Percentiles rank a stretch among this genome's conserved stretches.
Evolutionary conservation across 1,284 basidiomycete species (phyloP).

Genomic region (Anthracocystis setariae): DNA sequence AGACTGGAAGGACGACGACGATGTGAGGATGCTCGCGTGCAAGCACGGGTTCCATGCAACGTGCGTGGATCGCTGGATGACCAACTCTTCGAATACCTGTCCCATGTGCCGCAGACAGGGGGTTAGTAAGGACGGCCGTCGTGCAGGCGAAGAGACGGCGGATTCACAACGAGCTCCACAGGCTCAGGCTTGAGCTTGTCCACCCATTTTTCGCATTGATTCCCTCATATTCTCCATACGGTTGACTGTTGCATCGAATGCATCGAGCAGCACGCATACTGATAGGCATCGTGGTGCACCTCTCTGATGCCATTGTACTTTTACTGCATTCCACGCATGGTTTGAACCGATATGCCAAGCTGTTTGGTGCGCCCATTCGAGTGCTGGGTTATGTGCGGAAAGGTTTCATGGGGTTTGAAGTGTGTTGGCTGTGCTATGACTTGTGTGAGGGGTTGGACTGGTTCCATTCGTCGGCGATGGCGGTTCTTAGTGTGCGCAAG

Average conservation of each 20-base stretch:
- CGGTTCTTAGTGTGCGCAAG: constrained; percentile 25
- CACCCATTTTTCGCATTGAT: not conserved
- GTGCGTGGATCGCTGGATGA: constrained; percentile 61
- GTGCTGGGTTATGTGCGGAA: too few relatives aligned
- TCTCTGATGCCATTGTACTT: constrained; percentile 25
- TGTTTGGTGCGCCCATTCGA: not conserved
- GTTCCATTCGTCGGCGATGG: constrained; percentile 39
- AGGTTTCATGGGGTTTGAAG: too few relatives aligned
- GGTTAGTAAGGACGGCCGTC: constrained; percentile 42
- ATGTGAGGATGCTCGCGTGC: constrained; percentile 57
- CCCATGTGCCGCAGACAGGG: constrained; percentile 57
- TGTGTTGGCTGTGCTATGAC: constrained; percentile 2
- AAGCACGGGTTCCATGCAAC: constrained; percentile 60
- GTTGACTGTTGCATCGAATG: not conserved
- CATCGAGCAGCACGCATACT: not conserved
- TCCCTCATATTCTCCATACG: not conserved
- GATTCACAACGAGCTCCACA: constrained; percentile 45
- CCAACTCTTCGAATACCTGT: constrained; percentile 57
- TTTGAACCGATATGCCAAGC: not conserved
- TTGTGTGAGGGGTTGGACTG: constrained; percentile 17
- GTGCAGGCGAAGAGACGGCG: constrained; percentile 42
- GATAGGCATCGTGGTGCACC: not conserved
- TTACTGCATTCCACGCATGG: constrained; percentile 19
- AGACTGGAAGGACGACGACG: constrained; percentile 62
- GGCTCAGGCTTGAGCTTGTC: constrained; percentile 6